Percentiles rank a stretch among this genome's conserved stretches.
These are phyloP conservation scores for Lenwebbia sp. DNA, from an alignment of 345 rosid genomes.

Conservation along the genomic window DNA sequence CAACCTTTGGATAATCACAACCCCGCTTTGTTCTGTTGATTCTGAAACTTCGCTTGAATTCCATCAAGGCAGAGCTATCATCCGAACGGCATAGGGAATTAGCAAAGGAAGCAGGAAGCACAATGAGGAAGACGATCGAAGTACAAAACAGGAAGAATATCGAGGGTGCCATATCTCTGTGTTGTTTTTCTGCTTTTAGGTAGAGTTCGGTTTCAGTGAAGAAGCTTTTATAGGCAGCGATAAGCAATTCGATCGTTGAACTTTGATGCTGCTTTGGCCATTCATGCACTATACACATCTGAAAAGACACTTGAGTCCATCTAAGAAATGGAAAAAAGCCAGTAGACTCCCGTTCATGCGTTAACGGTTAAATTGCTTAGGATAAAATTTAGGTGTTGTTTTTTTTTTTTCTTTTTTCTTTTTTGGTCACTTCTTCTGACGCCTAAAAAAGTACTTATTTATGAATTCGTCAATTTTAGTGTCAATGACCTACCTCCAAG, in stretches of 20 bases:
- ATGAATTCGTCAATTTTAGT: no score
- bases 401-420: no score
- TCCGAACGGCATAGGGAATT: background rate
- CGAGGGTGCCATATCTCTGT: background rate
- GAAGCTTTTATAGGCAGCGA: background rate
- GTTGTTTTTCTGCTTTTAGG: background rate
- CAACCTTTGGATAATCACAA: background rate
- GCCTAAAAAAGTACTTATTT: no score
- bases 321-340: no score
- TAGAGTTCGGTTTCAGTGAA: background rate
- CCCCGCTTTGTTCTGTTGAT: background rate
- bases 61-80: background rate
- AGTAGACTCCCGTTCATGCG: no score
- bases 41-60: background rate
- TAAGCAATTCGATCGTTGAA: accelerated
- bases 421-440: no score
- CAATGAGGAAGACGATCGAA: background rate
- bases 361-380: no score
- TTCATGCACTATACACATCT: no score
- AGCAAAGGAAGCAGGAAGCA: background rate
- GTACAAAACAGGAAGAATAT: no score
- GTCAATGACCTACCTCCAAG: no score
- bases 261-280: background rate
- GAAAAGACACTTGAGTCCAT: no score
- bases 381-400: no score